These are phyloP conservation scores for Fonsecaea multimorphosa DNA, from an alignment of 2,329 filamentous ascomycete genomes.

Conservation along the genomic window DNA sequence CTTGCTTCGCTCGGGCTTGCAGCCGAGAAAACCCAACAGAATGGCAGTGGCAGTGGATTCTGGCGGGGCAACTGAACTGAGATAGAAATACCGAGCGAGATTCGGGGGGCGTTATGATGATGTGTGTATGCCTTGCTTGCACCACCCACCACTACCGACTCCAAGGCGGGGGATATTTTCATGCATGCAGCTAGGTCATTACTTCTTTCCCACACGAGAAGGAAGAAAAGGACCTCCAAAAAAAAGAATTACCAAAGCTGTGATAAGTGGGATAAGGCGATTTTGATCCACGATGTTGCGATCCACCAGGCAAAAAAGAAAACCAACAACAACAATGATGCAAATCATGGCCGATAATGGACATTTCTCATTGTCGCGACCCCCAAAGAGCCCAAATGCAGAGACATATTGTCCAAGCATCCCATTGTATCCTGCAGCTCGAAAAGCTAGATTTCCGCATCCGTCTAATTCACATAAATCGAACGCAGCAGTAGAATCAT, in stretches of 20 bases:
- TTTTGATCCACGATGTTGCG: neutral
- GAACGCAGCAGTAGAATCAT: no score
- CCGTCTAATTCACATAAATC: no score
- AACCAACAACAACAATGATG: neutral
- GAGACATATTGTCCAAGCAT: neutral
- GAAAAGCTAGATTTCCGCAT: neutral
- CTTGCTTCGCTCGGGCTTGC: neutral
- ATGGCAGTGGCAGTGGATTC: neutral
- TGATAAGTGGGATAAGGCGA: neutral
- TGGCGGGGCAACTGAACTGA: neutral
- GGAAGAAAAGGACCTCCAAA: neutral
- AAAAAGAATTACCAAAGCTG: neutral
- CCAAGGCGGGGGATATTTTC: no score
- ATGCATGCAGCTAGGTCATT: no score
- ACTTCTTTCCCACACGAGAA: neutral
- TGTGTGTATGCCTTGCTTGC: neutral
- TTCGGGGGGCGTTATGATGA: neutral
- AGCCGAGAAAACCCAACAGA: neutral
- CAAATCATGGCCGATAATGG: conserved; percentile 3
- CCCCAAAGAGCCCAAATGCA: neutral
- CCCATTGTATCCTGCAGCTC: neutral
- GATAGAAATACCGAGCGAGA: neutral
- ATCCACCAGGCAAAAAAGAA: neutral
- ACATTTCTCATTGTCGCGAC: neutral
- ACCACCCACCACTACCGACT: neutral